phyloP scores from a whole-genome alignment of 192 early-diverging fungal species.

The Linnemannia exigua region DNA sequence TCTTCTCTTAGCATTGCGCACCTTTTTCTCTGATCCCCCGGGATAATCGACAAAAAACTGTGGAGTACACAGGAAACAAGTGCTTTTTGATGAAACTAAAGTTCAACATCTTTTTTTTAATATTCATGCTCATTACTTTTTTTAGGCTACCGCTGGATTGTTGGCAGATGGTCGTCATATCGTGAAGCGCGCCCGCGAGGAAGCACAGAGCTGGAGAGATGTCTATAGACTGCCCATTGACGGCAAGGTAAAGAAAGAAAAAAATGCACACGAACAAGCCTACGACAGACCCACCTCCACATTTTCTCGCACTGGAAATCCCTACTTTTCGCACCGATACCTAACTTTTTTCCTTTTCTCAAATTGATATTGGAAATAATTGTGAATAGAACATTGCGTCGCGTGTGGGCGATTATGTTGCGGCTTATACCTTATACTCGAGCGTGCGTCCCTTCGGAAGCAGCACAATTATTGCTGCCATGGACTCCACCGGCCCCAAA shows the following conservation, averaged over 20 bases:
- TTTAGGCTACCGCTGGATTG: constrained; percentile 93
- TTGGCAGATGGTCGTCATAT: constrained; percentile 94
- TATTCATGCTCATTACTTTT: background rate
- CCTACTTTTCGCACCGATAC: background rate
- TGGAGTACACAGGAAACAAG: background rate
- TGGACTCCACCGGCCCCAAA: constrained; percentile 86
- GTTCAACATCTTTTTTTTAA: background rate
- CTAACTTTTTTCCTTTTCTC: background rate
- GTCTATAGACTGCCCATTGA: constrained; percentile 87
- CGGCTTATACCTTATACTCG: constrained; percentile 98
- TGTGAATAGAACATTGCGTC: constrained; percentile 95
- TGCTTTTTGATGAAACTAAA: background rate
- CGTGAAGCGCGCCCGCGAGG: constrained; percentile 90
- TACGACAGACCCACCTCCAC: no score
- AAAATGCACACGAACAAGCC: background rate
- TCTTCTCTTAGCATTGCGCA: background rate
- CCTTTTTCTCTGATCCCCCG: background rate
- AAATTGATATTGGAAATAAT: no score
- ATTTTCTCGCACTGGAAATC: background rate
- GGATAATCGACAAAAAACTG: no score
- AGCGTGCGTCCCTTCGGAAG: constrained; percentile 95
- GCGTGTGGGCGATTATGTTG: constrained; percentile 92
- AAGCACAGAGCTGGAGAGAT: constrained; percentile 90
- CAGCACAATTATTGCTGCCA: constrained; percentile 84
- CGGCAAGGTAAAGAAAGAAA: constrained; percentile 71